Percentiles rank a stretch among this genome's conserved stretches.
Conservation (phyloP, 1,139 yeast species). For the Candida frijolesensis region DNA sequence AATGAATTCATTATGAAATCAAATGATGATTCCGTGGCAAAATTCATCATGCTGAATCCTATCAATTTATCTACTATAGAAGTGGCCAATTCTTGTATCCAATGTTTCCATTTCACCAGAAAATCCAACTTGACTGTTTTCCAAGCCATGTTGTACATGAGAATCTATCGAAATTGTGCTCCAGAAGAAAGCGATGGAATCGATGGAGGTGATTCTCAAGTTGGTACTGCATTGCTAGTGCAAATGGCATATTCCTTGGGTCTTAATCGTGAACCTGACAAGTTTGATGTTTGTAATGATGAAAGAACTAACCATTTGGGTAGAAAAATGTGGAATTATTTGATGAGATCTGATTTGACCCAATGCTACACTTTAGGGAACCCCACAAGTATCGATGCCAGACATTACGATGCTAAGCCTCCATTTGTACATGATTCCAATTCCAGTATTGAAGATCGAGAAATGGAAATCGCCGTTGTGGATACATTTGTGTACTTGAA, state of each 20-base stretch:
- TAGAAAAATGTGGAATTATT: conserved; percentile 55
- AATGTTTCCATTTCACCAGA: conserved; percentile 50
- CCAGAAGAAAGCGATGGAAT: conserved; percentile 57
- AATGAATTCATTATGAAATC: conserved; percentile 29
- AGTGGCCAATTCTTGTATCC: conserved; percentile 55
- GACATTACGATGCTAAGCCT: conserved; percentile 28
- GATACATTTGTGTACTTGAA: conserved; percentile 10
- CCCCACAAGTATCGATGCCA: conserved; percentile 23
- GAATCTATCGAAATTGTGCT: conserved; percentile 42
- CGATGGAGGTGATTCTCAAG: conserved; percentile 47
- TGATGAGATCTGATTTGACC: conserved; percentile 28
- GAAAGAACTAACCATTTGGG: conserved; percentile 37
- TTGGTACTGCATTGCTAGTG: conserved; percentile 37
- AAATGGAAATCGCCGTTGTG: conserved; percentile 26
- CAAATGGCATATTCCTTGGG: conserved; percentile 51
- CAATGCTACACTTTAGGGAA: conserved; percentile 33
- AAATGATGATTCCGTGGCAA: conserved; percentile 27
- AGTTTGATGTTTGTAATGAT: conserved; percentile 24
- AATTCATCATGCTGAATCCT: conserved; percentile 50
- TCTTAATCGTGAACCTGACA: conserved; percentile 45
- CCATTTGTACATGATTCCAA: conserved; percentile 29
- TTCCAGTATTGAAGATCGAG: conserved; percentile 24
- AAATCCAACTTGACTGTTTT: conserved; percentile 53
- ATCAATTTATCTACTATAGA: conserved; percentile 45
- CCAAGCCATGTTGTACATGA: conserved; percentile 44